These are phyloP conservation scores for Aaosphaeria pasadenensis DNA, from an alignment of 2,329 filamentous ascomycete genomes.

Conservation along the genomic window DNA sequence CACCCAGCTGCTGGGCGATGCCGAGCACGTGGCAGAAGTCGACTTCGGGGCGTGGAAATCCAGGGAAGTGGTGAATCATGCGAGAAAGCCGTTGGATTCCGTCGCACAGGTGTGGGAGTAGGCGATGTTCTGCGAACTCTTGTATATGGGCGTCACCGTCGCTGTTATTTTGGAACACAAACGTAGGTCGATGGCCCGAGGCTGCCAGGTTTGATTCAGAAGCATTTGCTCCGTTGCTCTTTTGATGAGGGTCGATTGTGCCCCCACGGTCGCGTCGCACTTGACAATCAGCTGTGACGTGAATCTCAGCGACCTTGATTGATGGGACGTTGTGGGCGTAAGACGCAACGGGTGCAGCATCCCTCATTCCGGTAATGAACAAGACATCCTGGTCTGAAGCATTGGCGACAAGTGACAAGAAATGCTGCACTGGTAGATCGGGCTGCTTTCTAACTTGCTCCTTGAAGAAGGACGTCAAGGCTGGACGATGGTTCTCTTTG, in stretches of 20 bases:
- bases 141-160: slow-evolving; percentile 38
- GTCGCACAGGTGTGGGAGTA: slow-evolving; percentile 48
- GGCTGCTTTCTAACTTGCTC: slow-evolving; percentile 44
- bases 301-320: slow-evolving; percentile 54
- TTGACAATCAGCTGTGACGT: slow-evolving; percentile 41
- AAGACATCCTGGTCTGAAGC: slow-evolving; percentile 50
- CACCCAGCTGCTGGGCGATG: slow-evolving; percentile 52
- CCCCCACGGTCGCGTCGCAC: slow-evolving; percentile 29
- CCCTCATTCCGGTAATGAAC: slow-evolving; percentile 62
- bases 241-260: slow-evolving; percentile 36
- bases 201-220: slow-evolving; percentile 6
- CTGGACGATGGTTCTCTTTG: slow-evolving; percentile 59
- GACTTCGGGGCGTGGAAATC: slow-evolving; percentile 53
- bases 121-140: slow-evolving; percentile 40
- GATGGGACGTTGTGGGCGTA: slow-evolving; percentile 56
- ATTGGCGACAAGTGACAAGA: slow-evolving; percentile 45
- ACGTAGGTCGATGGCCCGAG: slow-evolving; percentile 38
- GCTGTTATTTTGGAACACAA: slow-evolving; percentile 54
- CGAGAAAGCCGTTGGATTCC: slow-evolving; percentile 46
- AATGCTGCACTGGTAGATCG: slow-evolving; percentile 50
- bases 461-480: slow-evolving; percentile 53
- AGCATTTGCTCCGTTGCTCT: slow-evolving; percentile 9
- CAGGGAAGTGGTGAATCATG: slow-evolving; percentile 50
- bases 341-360: slow-evolving; percentile 54
- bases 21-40: slow-evolving; percentile 58